A percentile compares a stretch with the other conserved stretches of the same genome.
Evolutionary conservation across 2,329 filamentous ascomycete genomes (phyloP).

Genomic region (Trichophyton mentagrophytes): DNA sequence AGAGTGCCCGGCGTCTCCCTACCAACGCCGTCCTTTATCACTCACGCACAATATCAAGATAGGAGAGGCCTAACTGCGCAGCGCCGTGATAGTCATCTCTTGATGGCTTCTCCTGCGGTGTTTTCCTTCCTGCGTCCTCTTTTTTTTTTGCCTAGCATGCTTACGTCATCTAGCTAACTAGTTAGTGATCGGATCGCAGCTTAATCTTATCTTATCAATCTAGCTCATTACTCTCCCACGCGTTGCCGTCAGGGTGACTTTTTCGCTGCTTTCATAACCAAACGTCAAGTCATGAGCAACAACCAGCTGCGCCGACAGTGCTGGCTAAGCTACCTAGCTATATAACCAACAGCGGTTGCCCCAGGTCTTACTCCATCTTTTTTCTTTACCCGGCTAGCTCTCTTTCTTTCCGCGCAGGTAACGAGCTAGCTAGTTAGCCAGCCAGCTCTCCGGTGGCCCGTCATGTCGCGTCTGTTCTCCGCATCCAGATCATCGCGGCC

Average conservation of each 20-base stretch:
- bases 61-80: neutral
- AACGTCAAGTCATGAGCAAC: neutral
- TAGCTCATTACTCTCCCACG: neutral
- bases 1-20: neutral
- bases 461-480: constrained; percentile 7
- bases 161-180: neutral
- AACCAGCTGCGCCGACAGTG: neutral
- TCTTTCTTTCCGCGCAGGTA: neutral
- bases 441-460: neutral
- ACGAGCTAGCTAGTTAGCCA: neutral
- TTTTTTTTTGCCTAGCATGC: neutral
- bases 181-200: neutral
- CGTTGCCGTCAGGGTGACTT: neutral
- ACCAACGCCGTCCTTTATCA: neutral
- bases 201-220: constrained; percentile 5
- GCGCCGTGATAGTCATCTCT: neutral
- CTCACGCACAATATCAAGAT: neutral
- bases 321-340: neutral
- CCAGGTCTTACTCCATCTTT: neutral
- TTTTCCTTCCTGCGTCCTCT: neutral
- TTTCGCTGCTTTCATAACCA: neutral
- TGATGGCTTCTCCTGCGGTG: neutral
- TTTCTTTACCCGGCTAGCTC: neutral
- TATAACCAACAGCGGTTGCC: neutral
- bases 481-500: neutral